A percentile compares a stretch with the other conserved stretches of the same genome.
Conservation (phyloP, 2,329 filamentous ascomycete species). For the Aspergillus pseudoglaucus region DNA sequence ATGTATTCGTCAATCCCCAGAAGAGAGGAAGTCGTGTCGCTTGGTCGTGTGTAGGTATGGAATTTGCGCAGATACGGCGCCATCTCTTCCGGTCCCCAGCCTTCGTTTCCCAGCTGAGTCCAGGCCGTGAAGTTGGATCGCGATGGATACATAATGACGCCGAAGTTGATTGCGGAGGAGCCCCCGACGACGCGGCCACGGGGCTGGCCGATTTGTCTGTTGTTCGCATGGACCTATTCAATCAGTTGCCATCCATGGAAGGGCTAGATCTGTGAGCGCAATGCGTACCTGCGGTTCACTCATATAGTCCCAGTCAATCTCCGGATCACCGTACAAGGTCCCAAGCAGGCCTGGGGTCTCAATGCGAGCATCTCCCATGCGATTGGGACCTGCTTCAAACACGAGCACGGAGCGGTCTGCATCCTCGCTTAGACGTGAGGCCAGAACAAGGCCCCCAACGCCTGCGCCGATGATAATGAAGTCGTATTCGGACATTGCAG, state of each 20-base stretch:
- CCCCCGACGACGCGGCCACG: slow-evolving; percentile 48
- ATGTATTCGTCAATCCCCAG: slow-evolving; percentile 12
- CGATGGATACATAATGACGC: slow-evolving; percentile 14
- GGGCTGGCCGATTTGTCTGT: slow-evolving; percentile 37
- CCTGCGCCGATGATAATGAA: slow-evolving; percentile 28
- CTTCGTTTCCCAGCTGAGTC: slow-evolving; percentile 40
- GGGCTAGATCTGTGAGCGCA: not conserved
- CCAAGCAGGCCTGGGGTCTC: slow-evolving; percentile 14
- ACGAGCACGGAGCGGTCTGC: slow-evolving; percentile 17
- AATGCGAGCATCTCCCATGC: slow-evolving; percentile 16
- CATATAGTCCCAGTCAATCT: slow-evolving; percentile 22
- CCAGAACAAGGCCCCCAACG: slow-evolving; percentile 25
- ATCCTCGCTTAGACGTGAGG: slow-evolving; percentile 25
- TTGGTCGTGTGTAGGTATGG: slow-evolving; percentile 19
- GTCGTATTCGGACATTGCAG: slow-evolving; percentile 9
- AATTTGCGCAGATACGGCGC: slow-evolving; percentile 47
- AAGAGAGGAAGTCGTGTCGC: slow-evolving; percentile 10
- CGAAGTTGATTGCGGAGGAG: slow-evolving; percentile 41
- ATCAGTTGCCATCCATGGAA: not conserved
- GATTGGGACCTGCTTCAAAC: slow-evolving; percentile 23
- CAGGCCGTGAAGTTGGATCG: slow-evolving; percentile 41
- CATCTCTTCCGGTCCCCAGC: slow-evolving; percentile 41
- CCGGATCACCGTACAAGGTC: slow-evolving; percentile 14
- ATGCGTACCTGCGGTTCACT: slow-evolving; percentile 17
- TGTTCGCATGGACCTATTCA: slow-evolving; percentile 25